phyloP scores from a whole-genome alignment of 257 asterid species.

The Solanum infundibuliforme region DNA sequence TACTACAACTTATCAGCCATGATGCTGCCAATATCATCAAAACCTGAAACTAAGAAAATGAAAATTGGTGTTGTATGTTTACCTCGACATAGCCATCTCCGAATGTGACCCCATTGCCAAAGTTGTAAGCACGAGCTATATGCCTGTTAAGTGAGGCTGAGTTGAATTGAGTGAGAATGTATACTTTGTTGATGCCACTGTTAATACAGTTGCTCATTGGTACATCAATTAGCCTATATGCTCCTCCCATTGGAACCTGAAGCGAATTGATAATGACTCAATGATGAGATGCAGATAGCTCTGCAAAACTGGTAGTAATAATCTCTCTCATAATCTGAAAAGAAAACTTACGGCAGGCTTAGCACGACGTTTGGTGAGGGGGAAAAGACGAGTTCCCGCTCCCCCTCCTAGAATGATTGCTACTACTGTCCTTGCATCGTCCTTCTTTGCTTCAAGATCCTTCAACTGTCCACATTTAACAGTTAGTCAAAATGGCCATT shows the following conservation, averaged over 20 bases:
- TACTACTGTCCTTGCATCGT: constrained; percentile 66
- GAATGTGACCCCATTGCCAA: constrained; percentile 58
- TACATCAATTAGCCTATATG: constrained; percentile 87
- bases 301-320: neutral
- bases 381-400: constrained; percentile 96
- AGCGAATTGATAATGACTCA: neutral
- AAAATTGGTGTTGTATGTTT: neutral
- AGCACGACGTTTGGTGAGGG: constrained; percentile 91
- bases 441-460: constrained; percentile 64
- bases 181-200: constrained; percentile 90
- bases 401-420: constrained; percentile 96
- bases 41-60: neutral
- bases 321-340: neutral
- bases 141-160: constrained; percentile 97
- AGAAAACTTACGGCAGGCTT: constrained; percentile 78
- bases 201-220: constrained; percentile 99
- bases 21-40: neutral
- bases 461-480: constrained; percentile 33
- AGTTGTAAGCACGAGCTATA: constrained; percentile 77
- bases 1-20: neutral
- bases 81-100: constrained; percentile 98
- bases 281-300: neutral
- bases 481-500: neutral
- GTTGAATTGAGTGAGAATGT: constrained; percentile 92
- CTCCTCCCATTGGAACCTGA: constrained; percentile 97